These are phyloP conservation scores for Dimocarpus longan DNA, from an alignment of 345 rosid species.

Conservation along the genomic window DNA sequence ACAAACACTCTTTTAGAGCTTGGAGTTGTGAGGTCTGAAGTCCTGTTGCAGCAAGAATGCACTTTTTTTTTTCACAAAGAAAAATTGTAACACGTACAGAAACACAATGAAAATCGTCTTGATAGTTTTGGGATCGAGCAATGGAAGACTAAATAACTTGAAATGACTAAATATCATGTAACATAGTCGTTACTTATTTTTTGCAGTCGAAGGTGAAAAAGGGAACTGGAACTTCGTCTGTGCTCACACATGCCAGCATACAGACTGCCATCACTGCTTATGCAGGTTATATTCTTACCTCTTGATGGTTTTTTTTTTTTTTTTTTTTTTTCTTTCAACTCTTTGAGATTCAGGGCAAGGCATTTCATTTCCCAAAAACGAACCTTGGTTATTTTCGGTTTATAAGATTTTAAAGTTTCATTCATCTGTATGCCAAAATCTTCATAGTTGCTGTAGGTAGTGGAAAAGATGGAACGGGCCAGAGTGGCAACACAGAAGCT, in stretches of 20 bases:
- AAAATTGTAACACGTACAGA: neutral
- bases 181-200: slow-evolving; percentile 3
- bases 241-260: slow-evolving; percentile 30
- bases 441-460: slow-evolving; percentile 30
- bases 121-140: neutral
- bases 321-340: no score
- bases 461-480: slow-evolving; percentile 36
- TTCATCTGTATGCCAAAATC: neutral
- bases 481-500: slow-evolving; percentile 50
- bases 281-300: slow-evolving; percentile 52
- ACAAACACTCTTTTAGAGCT: neutral
- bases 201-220: slow-evolving; percentile 78
- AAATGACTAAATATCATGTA: no score
- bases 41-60: neutral
- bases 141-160: slow-evolving; percentile 7
- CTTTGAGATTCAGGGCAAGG: no score
- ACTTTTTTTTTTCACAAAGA: neutral
- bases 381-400: neutral
- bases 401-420: slow-evolving; percentile 1
- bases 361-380: neutral
- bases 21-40: neutral
- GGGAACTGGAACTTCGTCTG: slow-evolving; percentile 51
- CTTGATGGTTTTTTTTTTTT: slow-evolving; percentile 5
- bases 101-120: neutral
- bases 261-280: slow-evolving; percentile 30